Conservation (phyloP, 768 basidiomycete species). For the Artomyces pyxidatus region DNA sequence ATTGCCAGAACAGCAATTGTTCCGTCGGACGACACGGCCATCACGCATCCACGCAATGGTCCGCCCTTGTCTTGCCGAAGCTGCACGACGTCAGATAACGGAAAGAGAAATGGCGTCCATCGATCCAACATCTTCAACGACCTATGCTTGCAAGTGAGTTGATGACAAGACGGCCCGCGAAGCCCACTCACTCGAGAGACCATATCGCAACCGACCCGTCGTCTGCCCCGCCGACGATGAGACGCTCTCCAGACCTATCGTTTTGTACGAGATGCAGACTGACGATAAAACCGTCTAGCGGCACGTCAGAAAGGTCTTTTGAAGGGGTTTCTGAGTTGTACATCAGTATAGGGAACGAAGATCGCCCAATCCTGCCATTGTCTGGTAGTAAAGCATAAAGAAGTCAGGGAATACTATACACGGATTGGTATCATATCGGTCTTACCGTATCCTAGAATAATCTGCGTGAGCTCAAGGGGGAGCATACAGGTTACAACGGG, state of each 20-base stretch:
- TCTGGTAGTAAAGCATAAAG: slow-evolving; percentile 14
- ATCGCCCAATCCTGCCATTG: slow-evolving; percentile 21
- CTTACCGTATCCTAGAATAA: slow-evolving; percentile 55
- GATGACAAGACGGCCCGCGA: not conserved
- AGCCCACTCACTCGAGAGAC: slow-evolving; percentile 45
- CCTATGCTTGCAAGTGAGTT: slow-evolving; percentile 27
- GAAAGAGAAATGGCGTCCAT: slow-evolving; percentile 67
- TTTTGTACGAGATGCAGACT: slow-evolving; percentile 50
- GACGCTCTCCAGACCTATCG: slow-evolving; percentile 47
- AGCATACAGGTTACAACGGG: slow-evolving; percentile 19
- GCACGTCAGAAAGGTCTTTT: slow-evolving; percentile 34
- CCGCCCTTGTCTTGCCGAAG: slow-evolving; percentile 45
- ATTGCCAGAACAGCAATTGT: slow-evolving; percentile 75
- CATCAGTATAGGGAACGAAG: slow-evolving; percentile 24
- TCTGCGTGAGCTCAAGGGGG: slow-evolving; percentile 46
- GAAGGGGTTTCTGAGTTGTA: no score
- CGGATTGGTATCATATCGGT: no score
- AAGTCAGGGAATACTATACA: not conserved
- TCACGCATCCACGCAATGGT: slow-evolving; percentile 53
- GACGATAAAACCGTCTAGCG: slow-evolving; percentile 41
- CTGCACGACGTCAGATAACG: slow-evolving; percentile 51
- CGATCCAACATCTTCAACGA: slow-evolving; percentile 56
- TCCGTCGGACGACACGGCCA: slow-evolving; percentile 73
- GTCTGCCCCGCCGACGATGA: slow-evolving; percentile 67
- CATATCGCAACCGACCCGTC: slow-evolving; percentile 76